Conservation (phyloP, 805 yeast species). For the Yamadazyma endophytica region DNA sequence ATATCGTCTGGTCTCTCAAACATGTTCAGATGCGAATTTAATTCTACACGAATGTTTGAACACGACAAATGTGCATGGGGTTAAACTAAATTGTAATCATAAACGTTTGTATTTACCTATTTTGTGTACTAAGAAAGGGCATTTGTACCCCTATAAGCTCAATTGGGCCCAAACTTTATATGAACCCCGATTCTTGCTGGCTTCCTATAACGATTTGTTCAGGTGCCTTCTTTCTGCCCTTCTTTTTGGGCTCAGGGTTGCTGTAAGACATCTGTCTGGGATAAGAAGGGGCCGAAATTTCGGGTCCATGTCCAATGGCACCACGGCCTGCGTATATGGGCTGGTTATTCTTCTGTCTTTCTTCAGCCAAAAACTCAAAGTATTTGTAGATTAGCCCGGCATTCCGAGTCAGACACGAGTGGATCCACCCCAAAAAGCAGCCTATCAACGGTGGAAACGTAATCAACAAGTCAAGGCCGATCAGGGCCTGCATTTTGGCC, state of each 20-base stretch:
- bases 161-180: constrained; percentile 4
- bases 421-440: constrained; percentile 69
- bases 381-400: constrained; percentile 67
- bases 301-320: constrained; percentile 7
- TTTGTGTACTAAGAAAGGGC: no score
- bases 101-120: no score
- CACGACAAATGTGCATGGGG: no score
- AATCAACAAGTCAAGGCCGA: constrained; percentile 67
- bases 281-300: constrained; percentile 1
- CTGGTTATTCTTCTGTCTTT: constrained; percentile 14
- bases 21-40: no score
- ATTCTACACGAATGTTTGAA: no score
- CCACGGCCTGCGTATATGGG: constrained; percentile 19
- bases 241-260: constrained; percentile 6
- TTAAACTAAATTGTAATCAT: no score
- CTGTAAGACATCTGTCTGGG: constrained; percentile 4
- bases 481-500: constrained; percentile 73
- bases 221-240: not conserved
- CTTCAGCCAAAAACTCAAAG: constrained; percentile 15
- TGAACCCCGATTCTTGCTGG: constrained; percentile 18
- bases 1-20: constrained; percentile 40
- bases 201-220: constrained; percentile 8
- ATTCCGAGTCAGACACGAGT: constrained; percentile 84
- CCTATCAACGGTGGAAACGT: constrained; percentile 82
- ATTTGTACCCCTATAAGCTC: no score